Evolutionary conservation across 352 stramenopile genomes (phyloP).

Genomic region (Pythium dissotocum): DNA sequence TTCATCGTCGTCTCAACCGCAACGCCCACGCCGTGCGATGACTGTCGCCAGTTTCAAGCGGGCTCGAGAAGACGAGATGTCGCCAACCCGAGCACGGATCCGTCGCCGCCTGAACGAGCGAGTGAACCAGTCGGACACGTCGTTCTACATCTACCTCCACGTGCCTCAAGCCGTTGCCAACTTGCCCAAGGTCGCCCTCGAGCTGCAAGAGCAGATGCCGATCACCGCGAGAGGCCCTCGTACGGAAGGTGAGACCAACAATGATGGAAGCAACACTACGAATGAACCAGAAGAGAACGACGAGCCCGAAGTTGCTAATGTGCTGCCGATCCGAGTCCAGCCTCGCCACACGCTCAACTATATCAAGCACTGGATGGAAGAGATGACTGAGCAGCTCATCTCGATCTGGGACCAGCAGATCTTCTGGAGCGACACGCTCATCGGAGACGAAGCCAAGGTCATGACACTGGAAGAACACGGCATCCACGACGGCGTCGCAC

Average conservation of each 20-base stretch:
- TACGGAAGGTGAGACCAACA: conserved; percentile 10
- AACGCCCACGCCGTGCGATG: conserved; percentile 13
- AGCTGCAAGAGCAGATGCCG: conserved; percentile 58
- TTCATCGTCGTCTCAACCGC: conserved; percentile 27
- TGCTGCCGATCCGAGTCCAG: conserved; percentile 65
- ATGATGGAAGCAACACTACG: background rate
- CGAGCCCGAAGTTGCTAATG: conserved; percentile 10
- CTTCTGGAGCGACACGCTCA: conserved; percentile 74
- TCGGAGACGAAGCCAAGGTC: conserved; percentile 70
- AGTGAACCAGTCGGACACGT: conserved; percentile 50
- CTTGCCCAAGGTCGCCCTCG: conserved; percentile 63
- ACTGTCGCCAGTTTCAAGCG: conserved; percentile 29
- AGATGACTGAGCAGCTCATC: conserved; percentile 74
- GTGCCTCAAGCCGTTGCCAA: conserved; percentile 59
- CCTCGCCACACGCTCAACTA: conserved; percentile 75
- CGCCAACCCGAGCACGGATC: conserved; percentile 55
- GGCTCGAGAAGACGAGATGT: conserved; percentile 37
- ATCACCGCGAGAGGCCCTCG: conserved; percentile 13
- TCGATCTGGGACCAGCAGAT: conserved; percentile 84
- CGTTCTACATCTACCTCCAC: conserved; percentile 70
- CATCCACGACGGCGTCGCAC: conserved; percentile 58
- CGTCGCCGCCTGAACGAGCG: conserved; percentile 52
- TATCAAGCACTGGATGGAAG: conserved; percentile 85
- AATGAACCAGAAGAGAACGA: conserved; percentile 32
- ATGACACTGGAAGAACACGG: conserved; percentile 77